Evolutionary conservation across 306 rosid genomes (phyloP).

Genomic region (Fragaria vesca): DNA sequence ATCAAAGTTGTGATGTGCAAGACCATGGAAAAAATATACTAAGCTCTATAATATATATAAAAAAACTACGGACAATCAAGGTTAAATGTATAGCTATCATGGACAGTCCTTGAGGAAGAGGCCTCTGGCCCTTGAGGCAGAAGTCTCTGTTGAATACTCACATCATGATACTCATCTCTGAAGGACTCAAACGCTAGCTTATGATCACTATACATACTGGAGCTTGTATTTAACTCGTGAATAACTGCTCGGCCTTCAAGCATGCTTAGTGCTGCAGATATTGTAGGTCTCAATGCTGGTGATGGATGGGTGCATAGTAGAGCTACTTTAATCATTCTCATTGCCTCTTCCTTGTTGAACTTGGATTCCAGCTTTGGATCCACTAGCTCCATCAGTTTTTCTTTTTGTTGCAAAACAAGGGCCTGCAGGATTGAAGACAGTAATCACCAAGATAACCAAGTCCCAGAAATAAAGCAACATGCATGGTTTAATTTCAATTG

Average conservation of each 20-base stretch:
- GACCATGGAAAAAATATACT: too few species aligned
- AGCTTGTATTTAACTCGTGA: conserved; percentile 28
- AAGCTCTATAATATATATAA: too few species aligned
- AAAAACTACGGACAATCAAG: not conserved
- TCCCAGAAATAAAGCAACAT: too few species aligned
- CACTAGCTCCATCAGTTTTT: conserved; percentile 42
- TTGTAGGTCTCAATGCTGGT: conserved; percentile 48
- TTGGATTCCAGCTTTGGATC: conserved; percentile 50
- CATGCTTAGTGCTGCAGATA: conserved; percentile 56
- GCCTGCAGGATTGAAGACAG: not conserved
- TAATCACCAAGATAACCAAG: not conserved
- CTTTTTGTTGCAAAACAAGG: conserved; percentile 29
- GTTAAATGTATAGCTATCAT: conserved; percentile 1
- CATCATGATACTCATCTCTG: not conserved
- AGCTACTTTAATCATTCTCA: conserved; percentile 56
- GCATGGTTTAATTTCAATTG: not conserved
- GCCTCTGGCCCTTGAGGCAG: not conserved
- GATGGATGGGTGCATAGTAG: conserved; percentile 49
- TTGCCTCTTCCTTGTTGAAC: conserved; percentile 42
- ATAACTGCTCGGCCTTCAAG: conserved; percentile 42
- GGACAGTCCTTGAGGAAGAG: not conserved
- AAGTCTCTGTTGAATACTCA: too few species aligned
- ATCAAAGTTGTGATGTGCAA: too few species aligned
- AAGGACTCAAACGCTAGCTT: conserved; percentile 1
- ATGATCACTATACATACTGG: conserved; percentile 7